Conservation (phyloP, 179 eudicot species). For the Silene vulgaris region DNA sequence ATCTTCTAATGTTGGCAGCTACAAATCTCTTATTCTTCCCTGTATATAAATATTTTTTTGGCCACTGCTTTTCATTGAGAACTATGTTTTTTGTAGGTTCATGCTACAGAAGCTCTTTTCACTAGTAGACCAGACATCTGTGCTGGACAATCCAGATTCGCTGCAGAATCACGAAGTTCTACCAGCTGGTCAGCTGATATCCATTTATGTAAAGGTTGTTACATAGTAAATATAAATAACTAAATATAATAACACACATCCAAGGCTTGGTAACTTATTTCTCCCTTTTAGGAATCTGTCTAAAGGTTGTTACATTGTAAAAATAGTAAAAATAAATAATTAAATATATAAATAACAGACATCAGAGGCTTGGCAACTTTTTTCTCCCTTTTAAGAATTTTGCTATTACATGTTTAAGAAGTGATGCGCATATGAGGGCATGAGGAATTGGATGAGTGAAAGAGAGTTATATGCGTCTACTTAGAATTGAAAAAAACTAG, state of each 20-base stretch:
- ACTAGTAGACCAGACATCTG: constrained; percentile 82
- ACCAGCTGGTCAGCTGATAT: constrained; percentile 79
- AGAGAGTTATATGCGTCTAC: background rate
- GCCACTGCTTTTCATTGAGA: constrained; percentile 10
- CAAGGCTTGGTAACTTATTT: constrained; percentile 6
- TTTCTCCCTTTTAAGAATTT: constrained; percentile 1
- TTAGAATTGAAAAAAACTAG: background rate
- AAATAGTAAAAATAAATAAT: background rate
- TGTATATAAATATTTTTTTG: background rate
- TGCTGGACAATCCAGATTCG: constrained; percentile 84
- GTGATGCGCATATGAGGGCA: background rate
- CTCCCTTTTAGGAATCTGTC: constrained; percentile 11
- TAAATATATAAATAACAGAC: background rate
- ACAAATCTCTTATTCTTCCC: constrained; percentile 10
- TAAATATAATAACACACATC: background rate
- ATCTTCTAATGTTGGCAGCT: constrained; percentile 73
- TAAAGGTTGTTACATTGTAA: constrained; percentile 53
- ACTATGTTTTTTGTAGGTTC: constrained; percentile 43
- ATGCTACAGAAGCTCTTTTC: constrained; percentile 98
- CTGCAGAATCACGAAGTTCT: constrained; percentile 87
- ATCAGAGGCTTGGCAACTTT: constrained; percentile 1
- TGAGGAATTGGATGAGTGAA: background rate
- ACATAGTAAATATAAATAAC: background rate
- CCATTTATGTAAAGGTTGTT: constrained; percentile 79
- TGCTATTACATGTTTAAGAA: background rate